Evolutionary conservation across 805 yeast genomes (phyloP), one percentile per base, ranked within the genome.

Genomic region (Pichia deserticola): DNA sequence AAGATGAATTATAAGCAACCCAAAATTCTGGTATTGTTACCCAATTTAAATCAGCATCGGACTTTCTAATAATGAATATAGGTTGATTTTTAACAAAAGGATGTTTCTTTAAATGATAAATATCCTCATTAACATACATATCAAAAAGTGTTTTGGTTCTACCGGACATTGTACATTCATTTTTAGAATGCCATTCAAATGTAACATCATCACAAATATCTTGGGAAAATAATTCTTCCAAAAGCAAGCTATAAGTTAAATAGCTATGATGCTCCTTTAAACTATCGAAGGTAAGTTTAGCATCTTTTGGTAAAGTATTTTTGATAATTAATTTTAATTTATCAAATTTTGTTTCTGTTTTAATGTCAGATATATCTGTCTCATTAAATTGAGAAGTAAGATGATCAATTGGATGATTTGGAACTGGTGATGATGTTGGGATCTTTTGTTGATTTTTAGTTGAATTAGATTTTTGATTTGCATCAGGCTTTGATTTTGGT

Each of bases 21-120:
- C 89, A 83, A 33, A 80, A 70, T 32, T 73, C 73, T 10, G 67
- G 67, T 38, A 45, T 51, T 4, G 45, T 9, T 4, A n/a, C 13
- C 50, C 44, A 43, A 12, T 42, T 36, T 15, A 62, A 46, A 5
- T 73, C 71, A 51, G 75, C 74, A 54, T 78, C 78, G 40, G 69
- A 67, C 3, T 69, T 65, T 45, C 63, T 62, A n/a, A 72, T 57
- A 36, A 84, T 66, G 55, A 81, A 76, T 40, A 84, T 67, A 0
- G 84, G 72, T 58, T 82, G 88, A 44, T 77, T 77, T 40, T 73
- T 72, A 25, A 74, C 65, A 54, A 84, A 84, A 4, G 89, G 88
- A 7, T 75, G 63, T 53, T 77, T 81, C 42, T 79, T 79, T 39
- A 82, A 62, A 50, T 73, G 73, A 40, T 72, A 71, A 64, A 79